Evolutionary conservation across 75 land plant species (phyloP).

Genomic region (Adiantum capillusveneris): DNA sequence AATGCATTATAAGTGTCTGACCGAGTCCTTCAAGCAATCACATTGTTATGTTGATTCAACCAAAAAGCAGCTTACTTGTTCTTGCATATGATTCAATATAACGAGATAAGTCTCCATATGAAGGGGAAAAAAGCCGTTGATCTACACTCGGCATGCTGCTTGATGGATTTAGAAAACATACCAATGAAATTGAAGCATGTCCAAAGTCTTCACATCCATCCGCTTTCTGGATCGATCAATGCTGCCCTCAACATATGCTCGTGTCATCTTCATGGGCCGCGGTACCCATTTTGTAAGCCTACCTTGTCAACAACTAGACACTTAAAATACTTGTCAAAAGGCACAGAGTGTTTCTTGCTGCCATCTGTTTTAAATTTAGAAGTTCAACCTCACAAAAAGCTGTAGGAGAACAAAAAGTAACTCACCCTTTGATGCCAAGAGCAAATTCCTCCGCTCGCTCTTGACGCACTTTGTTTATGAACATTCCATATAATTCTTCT

Average conservation of each 20-base stretch:
- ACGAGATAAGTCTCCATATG: too few species aligned
- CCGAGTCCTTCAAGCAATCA: too few species aligned
- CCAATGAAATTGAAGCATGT: slow-evolving; percentile 99
- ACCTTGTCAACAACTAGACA: background rate
- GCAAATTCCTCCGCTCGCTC: slow-evolving; percentile 78
- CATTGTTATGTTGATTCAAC: too few species aligned
- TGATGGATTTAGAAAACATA: slow-evolving; percentile 25
- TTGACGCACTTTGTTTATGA: slow-evolving; percentile 75
- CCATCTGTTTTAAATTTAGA: too few species aligned
- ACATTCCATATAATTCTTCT: slow-evolving; percentile 90
- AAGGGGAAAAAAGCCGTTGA: too few species aligned
- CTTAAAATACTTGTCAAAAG: background rate
- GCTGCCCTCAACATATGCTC: slow-evolving; percentile 58
- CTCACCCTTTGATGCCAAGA: slow-evolving; percentile 59
- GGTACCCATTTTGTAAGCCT: slow-evolving; percentile 99
- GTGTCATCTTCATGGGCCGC: slow-evolving; percentile 92
- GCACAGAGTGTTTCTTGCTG: too few species aligned
- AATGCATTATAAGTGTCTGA: too few species aligned
- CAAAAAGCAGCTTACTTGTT: too few species aligned
- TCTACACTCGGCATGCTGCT: too few species aligned
- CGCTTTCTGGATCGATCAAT: slow-evolving; percentile 80
- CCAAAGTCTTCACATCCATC: slow-evolving; percentile 89
- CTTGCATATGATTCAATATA: too few species aligned
- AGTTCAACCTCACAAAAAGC: too few species aligned
- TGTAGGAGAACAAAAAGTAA: background rate